These are phyloP conservation scores for Rhododendron molle DNA, from an alignment of 148 eudicot species.

Conservation along the genomic window DNA sequence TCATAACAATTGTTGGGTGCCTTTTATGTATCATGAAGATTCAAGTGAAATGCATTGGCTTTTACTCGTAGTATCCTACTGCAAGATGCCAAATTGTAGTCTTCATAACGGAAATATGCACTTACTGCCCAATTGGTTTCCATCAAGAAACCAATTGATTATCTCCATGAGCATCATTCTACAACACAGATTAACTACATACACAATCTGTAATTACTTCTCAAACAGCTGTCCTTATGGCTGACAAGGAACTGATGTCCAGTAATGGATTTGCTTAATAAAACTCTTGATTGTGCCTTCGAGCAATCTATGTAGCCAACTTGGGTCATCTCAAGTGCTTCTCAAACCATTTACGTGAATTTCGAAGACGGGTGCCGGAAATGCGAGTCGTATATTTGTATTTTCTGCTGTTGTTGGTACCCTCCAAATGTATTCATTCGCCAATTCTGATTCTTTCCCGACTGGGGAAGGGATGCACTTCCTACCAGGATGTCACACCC, in stretches of 20 bases:
- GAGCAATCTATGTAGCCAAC: not conserved
- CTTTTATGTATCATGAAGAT: not conserved
- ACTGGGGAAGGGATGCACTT: not conserved
- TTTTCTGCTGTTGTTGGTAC: not conserved
- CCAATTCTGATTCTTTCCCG: not conserved
- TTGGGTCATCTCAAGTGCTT: not conserved
- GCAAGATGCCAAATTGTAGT: not conserved
- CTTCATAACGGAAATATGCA: not conserved
- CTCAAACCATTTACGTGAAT: not conserved
- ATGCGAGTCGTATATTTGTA: not conserved
- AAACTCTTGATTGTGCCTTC: not conserved
- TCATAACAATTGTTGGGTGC: not conserved
- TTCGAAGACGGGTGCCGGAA: not conserved
- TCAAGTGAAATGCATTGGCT: not conserved
- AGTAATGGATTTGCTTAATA: not conserved
- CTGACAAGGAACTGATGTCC: constrained; percentile 1
- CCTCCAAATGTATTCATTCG: not conserved
- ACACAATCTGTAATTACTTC: not conserved
- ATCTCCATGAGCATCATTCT: not conserved
- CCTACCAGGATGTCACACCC: not conserved
- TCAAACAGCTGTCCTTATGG: not conserved
- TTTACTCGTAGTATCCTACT: not conserved
- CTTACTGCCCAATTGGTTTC: not conserved
- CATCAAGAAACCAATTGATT: not conserved
- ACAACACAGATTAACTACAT: not conserved